phyloP scores from a whole-genome alignment of 75 land plant genomes.

The Ceratopteris richardii region DNA sequence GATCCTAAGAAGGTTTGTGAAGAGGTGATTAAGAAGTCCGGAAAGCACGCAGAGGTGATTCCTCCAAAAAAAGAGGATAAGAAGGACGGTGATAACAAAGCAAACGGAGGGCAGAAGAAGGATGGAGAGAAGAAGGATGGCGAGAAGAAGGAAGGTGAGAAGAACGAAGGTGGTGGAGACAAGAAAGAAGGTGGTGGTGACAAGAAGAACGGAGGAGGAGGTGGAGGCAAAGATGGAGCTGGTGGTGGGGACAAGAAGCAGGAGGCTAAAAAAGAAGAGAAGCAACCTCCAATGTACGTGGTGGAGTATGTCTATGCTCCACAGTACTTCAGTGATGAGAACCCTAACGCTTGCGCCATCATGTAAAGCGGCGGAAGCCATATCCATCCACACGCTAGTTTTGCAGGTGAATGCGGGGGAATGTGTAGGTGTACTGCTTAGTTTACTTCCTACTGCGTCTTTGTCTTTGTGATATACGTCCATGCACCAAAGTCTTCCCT shows the following conservation, averaged over 20 bases:
- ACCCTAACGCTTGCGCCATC: conserved; percentile 57
- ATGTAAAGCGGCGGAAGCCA: conserved; percentile 38
- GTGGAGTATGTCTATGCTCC: conserved; percentile 40
- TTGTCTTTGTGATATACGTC: no score
- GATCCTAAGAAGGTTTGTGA: conserved; percentile 53
- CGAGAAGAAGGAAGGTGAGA: conserved; percentile 2
- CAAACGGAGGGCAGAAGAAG: neutral
- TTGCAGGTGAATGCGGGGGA: no score
- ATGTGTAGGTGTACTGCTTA: no score
- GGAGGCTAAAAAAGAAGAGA: conserved; percentile 11
- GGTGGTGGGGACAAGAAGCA: conserved; percentile 20
- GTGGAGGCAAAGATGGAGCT: conserved; percentile 4
- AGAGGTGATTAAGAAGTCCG: conserved; percentile 42
- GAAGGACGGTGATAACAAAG: conserved; percentile 8
- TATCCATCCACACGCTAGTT: no score
- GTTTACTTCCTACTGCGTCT: no score
- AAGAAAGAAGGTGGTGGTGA: conserved; percentile 4
- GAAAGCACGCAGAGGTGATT: conserved; percentile 48
- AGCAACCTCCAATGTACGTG: conserved; percentile 6
- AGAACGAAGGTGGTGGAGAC: conserved; percentile 1
- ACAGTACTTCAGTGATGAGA: conserved; percentile 75
- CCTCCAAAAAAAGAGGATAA: conserved; percentile 14
- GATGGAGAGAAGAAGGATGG: conserved; percentile 3
- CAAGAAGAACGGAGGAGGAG: conserved; percentile 1
- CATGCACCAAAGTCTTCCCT: no score